Base-by-base conservation (phyloP, 2,329 filamentous ascomycete species). In the Colletotrichum liaoningense region DNA sequence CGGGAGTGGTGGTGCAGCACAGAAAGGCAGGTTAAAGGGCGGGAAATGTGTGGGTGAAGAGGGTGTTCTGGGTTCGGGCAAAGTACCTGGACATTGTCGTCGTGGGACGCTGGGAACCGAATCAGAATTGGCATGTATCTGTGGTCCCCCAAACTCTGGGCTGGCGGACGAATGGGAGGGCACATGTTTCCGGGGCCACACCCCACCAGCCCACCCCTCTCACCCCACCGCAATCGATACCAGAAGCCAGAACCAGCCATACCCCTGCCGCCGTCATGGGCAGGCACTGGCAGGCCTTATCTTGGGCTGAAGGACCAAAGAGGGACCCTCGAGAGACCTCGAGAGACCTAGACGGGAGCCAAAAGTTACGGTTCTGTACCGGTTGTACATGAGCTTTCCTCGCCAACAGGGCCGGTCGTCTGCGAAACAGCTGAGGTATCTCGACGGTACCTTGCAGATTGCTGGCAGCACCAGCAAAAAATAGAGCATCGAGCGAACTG, bases 181-280 rank as follows among this genome's bases (percentile, higher is more conserved):
- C 55, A 22, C 12, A 35, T 49, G 67, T 65, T 70, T 70, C 60
- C 59, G 67, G 67, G 52, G 69, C 70, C 46, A 70, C 67, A 73
- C 70, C 70, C 70, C 70, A 70, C 60, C 54, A 68, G 65, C 67
- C 60, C 70, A 70, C 66, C 66, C 70, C 59, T 65, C 67, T 19
- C 60, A 64, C 67, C 70, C 70, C 67, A 65, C 70, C 35, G 35
- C 55, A 73, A 70, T 73, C 70, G 66, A 73, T 73, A 70, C 66
- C 70, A 70, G 60, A 24, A 63, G 55, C 67, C 67, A 56, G 46
- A 42, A 56, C 70, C 42, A 69, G 70, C 67, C 70, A 73, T 60
- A 73, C 70, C 70, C 70, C 67, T 70, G 70, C 67, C 59, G 58
- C 54, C 54, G 59, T 28, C 66, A 60, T 46, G 69, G 65, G 67